Evolutionary conservation across 495 filamentous ascomycete genomes (phyloP), one percentile per base, ranked within the genome.

Genomic region (Neurospora pannonica): DNA sequence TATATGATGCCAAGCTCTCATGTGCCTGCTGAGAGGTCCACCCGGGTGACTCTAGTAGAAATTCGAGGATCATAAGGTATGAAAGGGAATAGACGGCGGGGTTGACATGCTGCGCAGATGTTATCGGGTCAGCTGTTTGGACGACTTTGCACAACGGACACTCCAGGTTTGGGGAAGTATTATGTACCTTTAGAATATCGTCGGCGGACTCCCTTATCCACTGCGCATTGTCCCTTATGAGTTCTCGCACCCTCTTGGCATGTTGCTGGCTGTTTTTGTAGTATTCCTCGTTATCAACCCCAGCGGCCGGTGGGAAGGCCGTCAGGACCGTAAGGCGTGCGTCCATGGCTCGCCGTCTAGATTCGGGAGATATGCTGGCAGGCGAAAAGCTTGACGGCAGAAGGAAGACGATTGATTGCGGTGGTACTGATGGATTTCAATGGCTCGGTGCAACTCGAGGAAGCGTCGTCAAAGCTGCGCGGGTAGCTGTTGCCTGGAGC

Each of bases 81-180:
- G 85, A 86, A 38, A 86, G 78, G 37, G 85, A 84, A 73, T 86
- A 76, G 31, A 79, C 70, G 3, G 78, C 76, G 1, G 85, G 84
- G 74, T 86, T 70, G 24, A 86, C 74, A 4, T 82, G 75, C 80
- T 85, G 72, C 37, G 15, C 13, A 34, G 11, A 11, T 34, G 71
- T 77, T 38, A 79, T 78, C 69, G 36, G 54, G 28, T 21, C 28
- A 67, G 54, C 54, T 34, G 2, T 34, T 31, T 62, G 28, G 9
- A 62, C 28, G 54, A 8, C 28, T 34, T 31, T 34, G 54, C 34
- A 62, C 15, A 62, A 62, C 54, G 28, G 28, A 62, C 54, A 36
- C 6, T 67, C 54, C 54, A 37, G n/a, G 31, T 10, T 60, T 13
- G 34, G 38, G 46, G 34, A 3, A 36, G 39, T 46, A 9, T 13